Base-by-base conservation (phyloP, 2,329 filamentous ascomycete species). In the Alternaria triticimaculans region DNA sequence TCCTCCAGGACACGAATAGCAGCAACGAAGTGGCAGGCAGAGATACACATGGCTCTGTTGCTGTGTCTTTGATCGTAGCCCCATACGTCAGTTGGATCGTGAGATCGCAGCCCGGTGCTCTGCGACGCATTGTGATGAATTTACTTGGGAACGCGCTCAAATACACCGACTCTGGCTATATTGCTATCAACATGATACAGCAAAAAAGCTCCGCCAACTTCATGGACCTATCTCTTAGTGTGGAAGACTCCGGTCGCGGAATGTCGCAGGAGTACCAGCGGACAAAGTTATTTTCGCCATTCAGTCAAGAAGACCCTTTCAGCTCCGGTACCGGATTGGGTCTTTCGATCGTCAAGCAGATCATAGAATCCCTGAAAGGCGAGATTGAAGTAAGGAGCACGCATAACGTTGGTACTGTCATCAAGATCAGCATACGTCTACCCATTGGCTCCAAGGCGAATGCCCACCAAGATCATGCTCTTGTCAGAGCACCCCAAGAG, bases 271-370 rank as follows among this genome's bases (percentile, higher is more conserved):
- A 79, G 14, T 80, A 74, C 51, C 75, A 78, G 37, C 63, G 71
- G 53, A 68, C 72, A 6, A 72, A 74, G 21, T 60, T 80, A 4
- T 80, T 76, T 55, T 69, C 73, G 2, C 75, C 78, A 2, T 80
- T 80, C 45, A 74, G 72, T 28, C 78, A 80, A 54, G 78, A 80
- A 56, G 73, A 80, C 41, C 72, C 76, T 5, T 75, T 79, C 37
- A 67, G 71, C 8, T 71, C 69, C 5, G 78, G 78, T 9, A 76
- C 75, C 9, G 78, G 78, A 2, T 59, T 80, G 6, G 78, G 78
- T 7, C 68, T 80, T 30, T 75, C 68, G 20, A 79, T 80, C 37
- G 78, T 80, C 21, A 76, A 75, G 45, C 76, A 77, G 28, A 77
- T 80, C 26, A 68, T 79, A 11, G 75, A 77, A 28, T 74, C 73